A percentile compares a stretch with the other conserved stretches of the same genome.
Conservation (phyloP, 2,329 filamentous ascomycete species). For the Ophiostoma montium region DNA sequence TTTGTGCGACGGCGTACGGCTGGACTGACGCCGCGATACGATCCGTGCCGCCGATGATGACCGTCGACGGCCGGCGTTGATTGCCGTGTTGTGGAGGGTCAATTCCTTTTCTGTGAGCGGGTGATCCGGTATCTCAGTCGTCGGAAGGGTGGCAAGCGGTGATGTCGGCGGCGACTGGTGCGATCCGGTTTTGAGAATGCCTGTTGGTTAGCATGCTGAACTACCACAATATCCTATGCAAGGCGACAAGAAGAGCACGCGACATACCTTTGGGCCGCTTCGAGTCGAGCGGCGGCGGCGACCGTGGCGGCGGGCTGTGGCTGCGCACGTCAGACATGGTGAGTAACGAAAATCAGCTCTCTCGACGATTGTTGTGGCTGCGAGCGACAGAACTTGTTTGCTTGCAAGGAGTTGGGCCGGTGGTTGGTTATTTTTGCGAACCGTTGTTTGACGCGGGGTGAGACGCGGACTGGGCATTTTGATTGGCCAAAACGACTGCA, state of each 20-base stretch:
- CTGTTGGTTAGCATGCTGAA: conserved; percentile 29
- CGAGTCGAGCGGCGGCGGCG: conserved; percentile 26
- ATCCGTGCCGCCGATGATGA: conserved; percentile 62
- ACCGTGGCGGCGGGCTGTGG: conserved; percentile 17
- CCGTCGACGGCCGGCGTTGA: conserved; percentile 80
- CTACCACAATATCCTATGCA: neutral
- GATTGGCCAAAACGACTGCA: neutral
- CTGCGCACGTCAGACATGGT: conserved; percentile 5
- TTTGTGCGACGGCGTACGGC: conserved; percentile 31
- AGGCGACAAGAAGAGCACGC: neutral
- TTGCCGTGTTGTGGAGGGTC: conserved; percentile 83
- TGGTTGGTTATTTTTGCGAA: neutral
- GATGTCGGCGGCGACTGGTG: conserved; percentile 44
- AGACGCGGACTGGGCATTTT: neutral
- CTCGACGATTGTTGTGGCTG: neutral
- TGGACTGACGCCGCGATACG: conserved; percentile 59
- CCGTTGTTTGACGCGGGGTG: neutral
- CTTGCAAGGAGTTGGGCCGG: neutral
- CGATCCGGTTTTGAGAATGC: conserved; percentile 86
- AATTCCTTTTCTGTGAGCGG: conserved; percentile 67
- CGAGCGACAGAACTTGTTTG: neutral
- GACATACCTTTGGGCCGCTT: conserved; percentile 33
- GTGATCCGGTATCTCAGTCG: conserved; percentile 26
- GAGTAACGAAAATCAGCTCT: neutral
- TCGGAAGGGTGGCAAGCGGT: conserved; percentile 27